phyloP scores from a whole-genome alignment of 176 grass and related monocot species.

The Poa annua region DNA sequence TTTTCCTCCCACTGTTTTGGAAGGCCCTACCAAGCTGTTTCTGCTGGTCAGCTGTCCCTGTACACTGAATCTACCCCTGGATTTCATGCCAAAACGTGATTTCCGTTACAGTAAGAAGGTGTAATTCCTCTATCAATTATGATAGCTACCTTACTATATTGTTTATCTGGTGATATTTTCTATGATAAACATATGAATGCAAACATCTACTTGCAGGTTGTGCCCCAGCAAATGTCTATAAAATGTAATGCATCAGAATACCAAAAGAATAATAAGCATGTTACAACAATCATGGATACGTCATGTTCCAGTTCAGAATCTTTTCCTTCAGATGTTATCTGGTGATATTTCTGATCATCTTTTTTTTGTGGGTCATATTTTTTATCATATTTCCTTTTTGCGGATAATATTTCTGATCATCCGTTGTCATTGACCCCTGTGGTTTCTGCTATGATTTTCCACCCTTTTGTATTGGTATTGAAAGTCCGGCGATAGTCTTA shows the following conservation, averaged over 20 bases:
- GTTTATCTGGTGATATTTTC: too few species aligned
- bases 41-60: conserved; percentile 72
- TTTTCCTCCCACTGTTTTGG: conserved; percentile 35
- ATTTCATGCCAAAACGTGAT: conserved; percentile 92
- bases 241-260: conserved; percentile 57
- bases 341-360: conserved; percentile 52
- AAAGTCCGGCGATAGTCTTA: conserved; percentile 14
- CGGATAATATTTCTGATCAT: conserved; percentile 49
- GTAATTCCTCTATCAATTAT: conserved; percentile 31
- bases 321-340: conserved; percentile 66
- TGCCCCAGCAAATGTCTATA: conserved; percentile 69
- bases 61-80: conserved; percentile 69
- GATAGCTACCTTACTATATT: conserved; percentile 24
- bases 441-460: conserved; percentile 11
- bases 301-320: conserved; percentile 44
- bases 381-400: neutral
- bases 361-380: conserved; percentile 49
- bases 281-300: conserved; percentile 25
- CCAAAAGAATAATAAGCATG: conserved; percentile 41
- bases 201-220: conserved; percentile 50
- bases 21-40: conserved; percentile 89
- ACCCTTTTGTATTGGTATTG: neutral
- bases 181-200: conserved; percentile 5
- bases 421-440: conserved; percentile 19
- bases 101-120: conserved; percentile 91